Evolutionary conservation across 768 basidiomycete species (phyloP), one percentile per base, ranked within the genome.

Genomic region (Collybiopsis confluens): DNA sequence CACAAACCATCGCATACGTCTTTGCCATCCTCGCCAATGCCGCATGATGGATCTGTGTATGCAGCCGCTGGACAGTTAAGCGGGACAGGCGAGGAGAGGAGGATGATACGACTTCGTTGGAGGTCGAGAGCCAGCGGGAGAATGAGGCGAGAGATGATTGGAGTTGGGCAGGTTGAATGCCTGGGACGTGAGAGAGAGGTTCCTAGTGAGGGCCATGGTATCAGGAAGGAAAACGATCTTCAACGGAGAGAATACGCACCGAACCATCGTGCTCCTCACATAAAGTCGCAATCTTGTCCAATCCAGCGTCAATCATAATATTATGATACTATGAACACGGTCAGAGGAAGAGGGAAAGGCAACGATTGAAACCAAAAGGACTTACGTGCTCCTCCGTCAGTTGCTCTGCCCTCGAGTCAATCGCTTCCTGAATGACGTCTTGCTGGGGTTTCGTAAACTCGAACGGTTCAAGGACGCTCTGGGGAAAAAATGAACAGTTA

Each of bases 331-430:
- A 64, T 43, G 35, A 30, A 48, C 23, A 43, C 5, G 21, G 38
- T 13, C 52, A 37, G 23, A 37, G 27, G 38, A 15, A 21, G 21
- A 23, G 21, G 16, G 4, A 37, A 26, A 15, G 18, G 18, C 21
- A n/a, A 20, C 4, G 26, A 11, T 15, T 5, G n/a, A 35, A 1
- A 10, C 42, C 35, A 20, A 20, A 5, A 43, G 8, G 24, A 75
- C 88, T 55, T 62, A 94, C 95, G 67, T 99, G 96, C 62, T 94
- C 86, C 40, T 86, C 81, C 16, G 86, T 88, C 43, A 99, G 74
- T 6, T 69, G 66, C 40, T 75, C 68, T 0, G 92, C 83, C 54
- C 82, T 73, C 49, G 75, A 70, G 46, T 90, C 80, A 43, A 96
- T 74, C 6, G 83, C 67, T 3, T 65, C 68, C 57, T 85, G 79